phyloP scores from a whole-genome alignment of 768 basidiomycete genomes.

The Mycena alexandri region DNA sequence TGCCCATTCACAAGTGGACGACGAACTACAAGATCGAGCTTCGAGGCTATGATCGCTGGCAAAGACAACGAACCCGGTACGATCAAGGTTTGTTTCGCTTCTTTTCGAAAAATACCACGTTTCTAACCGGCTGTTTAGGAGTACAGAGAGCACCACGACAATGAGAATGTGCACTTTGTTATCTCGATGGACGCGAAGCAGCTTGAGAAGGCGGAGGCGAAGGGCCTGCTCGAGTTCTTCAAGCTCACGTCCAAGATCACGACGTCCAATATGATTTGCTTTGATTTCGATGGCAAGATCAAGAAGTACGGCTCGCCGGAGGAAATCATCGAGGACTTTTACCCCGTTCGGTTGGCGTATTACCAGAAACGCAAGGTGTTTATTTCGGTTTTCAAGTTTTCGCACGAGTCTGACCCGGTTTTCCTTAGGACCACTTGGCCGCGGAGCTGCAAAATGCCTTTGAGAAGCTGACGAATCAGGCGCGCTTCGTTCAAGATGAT shows the following conservation, averaged over 20 bases:
- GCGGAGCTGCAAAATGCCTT: constrained; percentile 83
- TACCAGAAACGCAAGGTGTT: constrained; percentile 96
- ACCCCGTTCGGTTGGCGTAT: constrained; percentile 85
- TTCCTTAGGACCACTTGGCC: constrained; percentile 81
- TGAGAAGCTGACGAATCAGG: constrained; percentile 93
- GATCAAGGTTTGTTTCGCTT: constrained; percentile 73
- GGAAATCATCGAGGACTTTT: constrained; percentile 94
- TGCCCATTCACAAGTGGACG: constrained; percentile 97
- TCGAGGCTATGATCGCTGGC: constrained; percentile 86
- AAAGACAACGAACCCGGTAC: constrained; percentile 82
- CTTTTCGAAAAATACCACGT: constrained; percentile 1
- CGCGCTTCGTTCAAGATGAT: constrained; percentile 98
- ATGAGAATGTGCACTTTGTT: constrained; percentile 90
- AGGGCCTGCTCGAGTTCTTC: constrained; percentile 93
- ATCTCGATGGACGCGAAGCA: constrained; percentile 84
- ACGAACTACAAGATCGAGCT: constrained; percentile 90
- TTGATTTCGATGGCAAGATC: constrained; percentile 96
- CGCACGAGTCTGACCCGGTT: constrained; percentile 13
- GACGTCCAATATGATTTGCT: constrained; percentile 98
- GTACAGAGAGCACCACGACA: constrained; percentile 97
- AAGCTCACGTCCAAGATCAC: constrained; percentile 87
- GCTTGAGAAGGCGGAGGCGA: constrained; percentile 88
- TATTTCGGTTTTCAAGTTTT: background rate
- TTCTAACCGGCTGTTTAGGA: constrained; percentile 67
- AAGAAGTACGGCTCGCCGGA: constrained; percentile 92